These are phyloP conservation scores for Lotus japonicus DNA, from an alignment of 306 rosid species.

Conservation along the genomic window DNA sequence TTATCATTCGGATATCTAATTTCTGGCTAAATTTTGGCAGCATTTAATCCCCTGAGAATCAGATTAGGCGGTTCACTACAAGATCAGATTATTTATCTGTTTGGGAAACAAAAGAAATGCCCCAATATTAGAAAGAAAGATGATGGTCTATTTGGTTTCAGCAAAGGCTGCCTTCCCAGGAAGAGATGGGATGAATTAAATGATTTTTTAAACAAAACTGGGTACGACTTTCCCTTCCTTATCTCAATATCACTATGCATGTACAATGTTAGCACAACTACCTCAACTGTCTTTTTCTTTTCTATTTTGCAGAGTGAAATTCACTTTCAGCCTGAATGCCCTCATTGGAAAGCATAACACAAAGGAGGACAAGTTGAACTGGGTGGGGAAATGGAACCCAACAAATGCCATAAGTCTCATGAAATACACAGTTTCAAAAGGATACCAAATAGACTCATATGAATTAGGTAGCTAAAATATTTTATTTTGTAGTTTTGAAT, in stretches of 20 bases:
- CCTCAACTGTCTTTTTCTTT: neutral
- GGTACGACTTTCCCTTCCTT: neutral
- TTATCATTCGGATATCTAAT: neutral
- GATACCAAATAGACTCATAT: conserved; percentile 54
- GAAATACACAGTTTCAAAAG: conserved; percentile 36
- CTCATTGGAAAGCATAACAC: conserved; percentile 34
- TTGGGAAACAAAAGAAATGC: conserved; percentile 28
- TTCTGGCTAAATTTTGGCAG: conserved; percentile 2
- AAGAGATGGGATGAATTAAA: conserved; percentile 49
- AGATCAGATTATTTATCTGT: conserved; percentile 47
- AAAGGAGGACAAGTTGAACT: conserved; percentile 16
- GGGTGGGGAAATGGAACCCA: conserved; percentile 52
- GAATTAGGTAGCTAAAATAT: conserved; percentile 32
- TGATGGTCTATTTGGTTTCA: conserved; percentile 46
- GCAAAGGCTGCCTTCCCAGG: conserved; percentile 33
- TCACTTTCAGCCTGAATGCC: conserved; percentile 50
- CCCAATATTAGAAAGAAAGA: conserved; percentile 3
- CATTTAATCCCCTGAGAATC: conserved; percentile 44
- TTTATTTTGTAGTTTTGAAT: neutral
- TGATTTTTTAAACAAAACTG: conserved; percentile 29
- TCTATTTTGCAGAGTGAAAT: neutral
- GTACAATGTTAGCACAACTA: neutral
- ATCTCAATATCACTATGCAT: neutral
- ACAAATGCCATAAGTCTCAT: conserved; percentile 42
- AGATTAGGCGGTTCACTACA: conserved; percentile 66